Base-by-base conservation (phyloP, 768 basidiomycete genomes). In the Suillus bovinus region DNA sequence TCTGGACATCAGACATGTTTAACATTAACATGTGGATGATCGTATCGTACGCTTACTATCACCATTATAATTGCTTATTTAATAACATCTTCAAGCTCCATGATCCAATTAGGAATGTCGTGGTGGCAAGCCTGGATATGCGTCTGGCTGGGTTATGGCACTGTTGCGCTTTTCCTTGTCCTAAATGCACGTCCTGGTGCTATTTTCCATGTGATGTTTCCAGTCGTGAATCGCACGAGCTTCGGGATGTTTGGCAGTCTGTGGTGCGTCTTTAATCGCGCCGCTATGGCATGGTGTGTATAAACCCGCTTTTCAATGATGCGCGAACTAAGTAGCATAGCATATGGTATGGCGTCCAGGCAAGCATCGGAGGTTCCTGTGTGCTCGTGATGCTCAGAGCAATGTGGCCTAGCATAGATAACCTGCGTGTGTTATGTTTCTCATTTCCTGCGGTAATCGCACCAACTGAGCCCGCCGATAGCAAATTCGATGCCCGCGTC, bases 91-190 rank as follows among this genome's bases (percentile, higher is more conserved):
- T 14, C 38, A 56, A 56, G 55, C 0, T 86, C 87, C 14, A 89
- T 91, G 89, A 81, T 87, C 36, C 84, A 88, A 64, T 74, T 86
- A 33, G 87, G 88, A 4, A 80, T 92, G 34, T 87, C 87, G 0
- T 92, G 89, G 90, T 93, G 89, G 90, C 88, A 92, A 71, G 87
- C 91, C 17, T 90, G 91, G 89, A 80, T 93, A 58, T 91, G 87
- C 63, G 88, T 89, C 14, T 90, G 86, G 88, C 66, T 89, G 39
- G 86, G 80, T 52, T 89, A 80, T 71, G 83, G 70, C 1, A 63
- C 86, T 61, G 84, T 84, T 24, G 86, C 88, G 2, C 86, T 86
- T 0, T 88, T 95, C 76, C 81, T 94, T 63, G 86, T 87, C 29
- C 72, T 90, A 65, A 94, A 93, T 69, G 91, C 89, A 29, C 83